Evolutionary conservation across 2,329 filamentous ascomycete genomes (phyloP).

Genomic region (Alternaria conjuncta): DNA sequence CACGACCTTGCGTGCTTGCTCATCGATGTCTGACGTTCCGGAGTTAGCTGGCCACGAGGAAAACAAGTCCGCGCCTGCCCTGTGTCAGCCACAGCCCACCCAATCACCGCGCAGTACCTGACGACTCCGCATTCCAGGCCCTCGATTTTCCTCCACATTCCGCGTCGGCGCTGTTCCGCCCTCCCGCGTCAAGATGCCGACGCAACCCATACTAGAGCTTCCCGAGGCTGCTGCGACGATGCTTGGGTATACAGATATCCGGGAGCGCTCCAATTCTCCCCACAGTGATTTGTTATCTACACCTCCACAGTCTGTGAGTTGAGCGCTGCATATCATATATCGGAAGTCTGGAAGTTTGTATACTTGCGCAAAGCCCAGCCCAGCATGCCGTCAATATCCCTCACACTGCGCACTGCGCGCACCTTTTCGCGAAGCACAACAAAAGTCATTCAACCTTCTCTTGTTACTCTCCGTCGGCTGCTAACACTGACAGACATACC

Average conservation of each 20-base stretch:
- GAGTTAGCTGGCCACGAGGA: neutral
- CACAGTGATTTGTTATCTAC: neutral
- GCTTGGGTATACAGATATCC: neutral
- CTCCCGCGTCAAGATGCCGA: slow-evolving; percentile 13
- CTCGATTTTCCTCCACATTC: slow-evolving; percentile 22
- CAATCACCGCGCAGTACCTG: slow-evolving; percentile 10
- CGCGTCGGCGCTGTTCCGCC: slow-evolving; percentile 17
- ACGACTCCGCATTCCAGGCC: slow-evolving; percentile 11
- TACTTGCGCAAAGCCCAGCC: neutral
- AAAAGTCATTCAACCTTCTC: slow-evolving; percentile 26
- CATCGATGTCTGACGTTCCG: neutral
- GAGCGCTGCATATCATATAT: neutral
- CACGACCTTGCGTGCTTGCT: neutral
- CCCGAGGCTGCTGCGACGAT: slow-evolving; percentile 16
- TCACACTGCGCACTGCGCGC: slow-evolving; percentile 42
- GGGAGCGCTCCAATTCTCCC: neutral
- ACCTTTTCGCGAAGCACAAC: slow-evolving; percentile 43
- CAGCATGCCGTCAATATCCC: slow-evolving; percentile 46
- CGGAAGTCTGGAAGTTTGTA: neutral
- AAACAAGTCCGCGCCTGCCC: slow-evolving; percentile 19
- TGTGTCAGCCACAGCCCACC: slow-evolving; percentile 9
- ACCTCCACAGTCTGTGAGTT: neutral
- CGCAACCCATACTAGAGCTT: slow-evolving; percentile 20
- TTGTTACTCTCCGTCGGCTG: neutral
- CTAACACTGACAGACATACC: slow-evolving; percentile 35